Evolutionary conservation across 768 basidiomycete species (phyloP).

Genomic region (Collybia nuda): DNA sequence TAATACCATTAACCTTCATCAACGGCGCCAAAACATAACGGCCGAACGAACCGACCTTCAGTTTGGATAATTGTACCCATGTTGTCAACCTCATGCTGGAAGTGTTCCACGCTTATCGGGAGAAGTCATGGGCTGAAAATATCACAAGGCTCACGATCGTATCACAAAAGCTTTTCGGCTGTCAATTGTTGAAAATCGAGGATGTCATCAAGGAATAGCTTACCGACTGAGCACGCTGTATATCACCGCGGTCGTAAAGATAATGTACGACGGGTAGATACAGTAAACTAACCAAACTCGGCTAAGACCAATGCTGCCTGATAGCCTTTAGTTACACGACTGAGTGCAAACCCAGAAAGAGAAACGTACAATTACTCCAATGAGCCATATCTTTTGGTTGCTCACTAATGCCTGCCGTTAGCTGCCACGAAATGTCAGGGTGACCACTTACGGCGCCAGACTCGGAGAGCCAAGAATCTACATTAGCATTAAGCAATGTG

Average conservation of each 20-base stretch:
- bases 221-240: constrained; percentile 42
- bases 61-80: constrained; percentile 38
- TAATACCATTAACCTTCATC: constrained; percentile 16
- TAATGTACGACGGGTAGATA: not conserved
- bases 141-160: constrained; percentile 35
- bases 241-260: not conserved
- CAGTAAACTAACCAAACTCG: constrained; percentile 43
- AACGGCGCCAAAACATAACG: constrained; percentile 1
- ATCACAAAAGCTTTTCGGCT: constrained; percentile 40
- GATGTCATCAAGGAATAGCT: constrained; percentile 12
- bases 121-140: not conserved
- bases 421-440: not conserved
- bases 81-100: constrained; percentile 42
- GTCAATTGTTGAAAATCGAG: constrained; percentile 1
- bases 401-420: constrained; percentile 35
- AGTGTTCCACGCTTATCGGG: constrained; percentile 3
- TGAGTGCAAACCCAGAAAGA: not conserved
- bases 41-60: constrained; percentile 36
- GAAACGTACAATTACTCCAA: constrained; percentile 38
- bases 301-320: constrained; percentile 45
- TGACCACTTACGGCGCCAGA: constrained; percentile 39
- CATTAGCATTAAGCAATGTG: not conserved
- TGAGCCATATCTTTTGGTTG: constrained; percentile 42
- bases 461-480: constrained; percentile 43
- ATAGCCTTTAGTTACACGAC: not conserved